Evolutionary conservation across 2,329 filamentous ascomycete genomes (phyloP).

Genomic region (Cladosporium sp.): DNA sequence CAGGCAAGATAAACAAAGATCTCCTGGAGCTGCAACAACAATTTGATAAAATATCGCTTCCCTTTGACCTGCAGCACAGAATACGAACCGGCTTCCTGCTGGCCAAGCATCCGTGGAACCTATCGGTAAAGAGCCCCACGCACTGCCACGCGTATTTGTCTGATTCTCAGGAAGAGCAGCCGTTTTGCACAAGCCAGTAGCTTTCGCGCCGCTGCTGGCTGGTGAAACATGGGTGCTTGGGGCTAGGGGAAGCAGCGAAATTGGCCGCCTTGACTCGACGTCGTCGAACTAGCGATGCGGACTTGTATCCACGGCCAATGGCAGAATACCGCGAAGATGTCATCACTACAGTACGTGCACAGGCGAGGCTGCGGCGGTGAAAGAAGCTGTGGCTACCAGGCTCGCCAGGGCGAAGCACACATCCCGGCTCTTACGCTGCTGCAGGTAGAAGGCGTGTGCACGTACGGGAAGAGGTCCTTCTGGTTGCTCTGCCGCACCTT

Average conservation of each 20-base stretch:
- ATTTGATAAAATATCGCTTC: not conserved
- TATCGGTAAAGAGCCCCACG: slow-evolving; percentile 1
- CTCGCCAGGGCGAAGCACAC: not conserved
- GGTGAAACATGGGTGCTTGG: slow-evolving; percentile 2
- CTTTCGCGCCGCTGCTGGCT: not conserved
- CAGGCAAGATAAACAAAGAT: too few species aligned
- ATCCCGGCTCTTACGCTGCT: not conserved
- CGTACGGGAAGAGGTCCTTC: not conserved
- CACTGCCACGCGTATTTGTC: not conserved
- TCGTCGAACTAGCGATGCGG: not conserved
- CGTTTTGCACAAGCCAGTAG: not conserved
- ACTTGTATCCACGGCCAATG: slow-evolving; percentile 2
- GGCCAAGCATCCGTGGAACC: not conserved
- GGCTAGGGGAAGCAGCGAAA: slow-evolving; percentile 3
- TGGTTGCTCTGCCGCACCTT: not conserved
- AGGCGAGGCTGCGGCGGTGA: not conserved
- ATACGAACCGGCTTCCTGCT: not conserved
- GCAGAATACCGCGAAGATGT: not conserved
- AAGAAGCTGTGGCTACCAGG: not conserved
- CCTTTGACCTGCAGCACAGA: slow-evolving; percentile 2
- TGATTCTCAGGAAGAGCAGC: slow-evolving; percentile 2
- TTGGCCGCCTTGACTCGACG: slow-evolving; percentile 3
- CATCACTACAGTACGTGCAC: too few species aligned
- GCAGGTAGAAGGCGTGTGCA: not conserved
- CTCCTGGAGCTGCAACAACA: too few species aligned